Percentiles rank a stretch among this genome's conserved stretches.
phyloP scores from a whole-genome alignment of 225 moss, liverwort and hornwort species.

The Thuidium tamariscinum region DNA sequence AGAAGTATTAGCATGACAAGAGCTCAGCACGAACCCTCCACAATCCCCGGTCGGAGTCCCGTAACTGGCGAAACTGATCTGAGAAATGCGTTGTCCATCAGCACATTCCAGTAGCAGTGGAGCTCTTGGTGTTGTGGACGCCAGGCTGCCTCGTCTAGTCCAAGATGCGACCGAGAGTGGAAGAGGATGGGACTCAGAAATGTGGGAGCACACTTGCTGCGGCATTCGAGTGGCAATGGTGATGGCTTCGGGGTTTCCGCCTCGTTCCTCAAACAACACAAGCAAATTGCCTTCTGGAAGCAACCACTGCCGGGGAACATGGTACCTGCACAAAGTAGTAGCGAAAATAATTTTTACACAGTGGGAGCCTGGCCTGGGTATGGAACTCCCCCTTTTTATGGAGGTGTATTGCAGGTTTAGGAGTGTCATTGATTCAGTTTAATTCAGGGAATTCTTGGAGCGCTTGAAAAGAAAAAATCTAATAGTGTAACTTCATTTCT shows the following conservation, averaged over 20 bases:
- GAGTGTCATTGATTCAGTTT: not conserved
- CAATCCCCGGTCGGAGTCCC: slow-evolving; percentile 59
- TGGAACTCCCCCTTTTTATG: not conserved
- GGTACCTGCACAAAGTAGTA: slow-evolving; percentile 36
- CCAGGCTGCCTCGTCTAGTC: not conserved
- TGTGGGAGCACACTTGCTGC: slow-evolving; percentile 32
- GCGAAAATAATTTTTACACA: not conserved
- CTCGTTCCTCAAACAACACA: slow-evolving; percentile 71
- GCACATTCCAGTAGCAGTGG: slow-evolving; percentile 51
- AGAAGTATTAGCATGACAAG: slow-evolving; percentile 54
- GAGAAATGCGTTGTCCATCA: slow-evolving; percentile 39
- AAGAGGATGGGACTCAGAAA: slow-evolving; percentile 43
- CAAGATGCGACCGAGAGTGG: slow-evolving; percentile 18
- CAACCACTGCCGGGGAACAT: slow-evolving; percentile 73
- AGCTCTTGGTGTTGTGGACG: slow-evolving; percentile 3
- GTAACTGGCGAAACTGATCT: slow-evolving; percentile 57
- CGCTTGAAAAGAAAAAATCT: not conserved
- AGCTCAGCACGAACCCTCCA: slow-evolving; percentile 28
- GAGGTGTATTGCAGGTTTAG: not conserved
- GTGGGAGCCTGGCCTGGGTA: not conserved
- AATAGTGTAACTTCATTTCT: not conserved
- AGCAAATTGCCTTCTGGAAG: slow-evolving; percentile 47
- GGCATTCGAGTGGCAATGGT: slow-evolving; percentile 25
- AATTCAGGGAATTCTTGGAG: not conserved
- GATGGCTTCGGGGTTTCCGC: slow-evolving; percentile 57